Conservation (phyloP, 345 rosid genomes). For the Populus ilicifolia region DNA sequence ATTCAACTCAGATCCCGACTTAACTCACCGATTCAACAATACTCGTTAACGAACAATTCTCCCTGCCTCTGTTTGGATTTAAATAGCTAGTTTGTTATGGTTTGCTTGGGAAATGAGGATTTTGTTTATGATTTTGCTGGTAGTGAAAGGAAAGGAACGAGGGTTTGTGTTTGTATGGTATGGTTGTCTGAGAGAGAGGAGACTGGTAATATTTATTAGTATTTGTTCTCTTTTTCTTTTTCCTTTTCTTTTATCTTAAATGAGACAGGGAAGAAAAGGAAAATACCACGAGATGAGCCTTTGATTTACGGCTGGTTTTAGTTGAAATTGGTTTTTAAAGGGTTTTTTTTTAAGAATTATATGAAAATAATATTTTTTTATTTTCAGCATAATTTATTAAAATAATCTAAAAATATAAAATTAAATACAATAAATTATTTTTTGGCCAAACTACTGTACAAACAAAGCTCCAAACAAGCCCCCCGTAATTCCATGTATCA, state of each 20-base stretch:
- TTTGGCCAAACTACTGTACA: no score
- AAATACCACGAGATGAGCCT: background rate
- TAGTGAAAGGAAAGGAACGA: background rate
- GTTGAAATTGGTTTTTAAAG: background rate
- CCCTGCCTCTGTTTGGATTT: background rate
- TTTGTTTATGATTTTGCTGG: background rate
- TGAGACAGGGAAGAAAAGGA: background rate
- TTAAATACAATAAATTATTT: no score
- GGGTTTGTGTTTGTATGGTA: slow-evolving; percentile 4
- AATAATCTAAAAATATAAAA: no score
- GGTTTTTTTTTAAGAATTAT: no score
- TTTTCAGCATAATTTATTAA: no score
- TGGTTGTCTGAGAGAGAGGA: background rate
- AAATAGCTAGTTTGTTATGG: background rate
- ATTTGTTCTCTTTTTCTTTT: background rate
- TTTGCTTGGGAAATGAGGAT: background rate
- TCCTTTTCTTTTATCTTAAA: background rate
- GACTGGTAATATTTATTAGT: background rate
- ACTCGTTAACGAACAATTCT: background rate
- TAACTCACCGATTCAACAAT: background rate
- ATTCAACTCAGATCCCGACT: slow-evolving; percentile 8
- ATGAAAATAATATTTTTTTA: no score
- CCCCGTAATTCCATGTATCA: no score
- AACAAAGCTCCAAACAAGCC: no score
- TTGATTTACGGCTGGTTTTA: background rate